Percentiles rank a stretch among this genome's conserved stretches.
Evolutionary conservation across 345 rosid species (phyloP).

Genomic region (Pugionium dolabratum): DNA sequence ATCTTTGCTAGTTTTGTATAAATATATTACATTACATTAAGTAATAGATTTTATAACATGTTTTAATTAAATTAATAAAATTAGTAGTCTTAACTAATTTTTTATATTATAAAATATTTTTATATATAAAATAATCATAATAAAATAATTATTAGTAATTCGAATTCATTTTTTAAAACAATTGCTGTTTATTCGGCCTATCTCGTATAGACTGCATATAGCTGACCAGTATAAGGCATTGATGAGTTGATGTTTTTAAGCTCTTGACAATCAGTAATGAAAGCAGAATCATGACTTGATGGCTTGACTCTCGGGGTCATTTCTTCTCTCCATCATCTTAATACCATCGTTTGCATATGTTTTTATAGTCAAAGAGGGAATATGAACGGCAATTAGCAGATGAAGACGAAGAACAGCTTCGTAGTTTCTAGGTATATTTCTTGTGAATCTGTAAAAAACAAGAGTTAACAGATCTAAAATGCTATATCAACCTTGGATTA

Average conservation of each 20-base stretch:
- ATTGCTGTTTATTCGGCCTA: no score
- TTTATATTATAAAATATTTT: no score
- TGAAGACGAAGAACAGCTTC: conserved; percentile 71
- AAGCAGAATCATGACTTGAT: conserved; percentile 9
- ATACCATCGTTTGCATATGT: conserved; percentile 3
- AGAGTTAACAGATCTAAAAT: background rate
- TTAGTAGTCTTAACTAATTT: no score
- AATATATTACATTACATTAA: no score
- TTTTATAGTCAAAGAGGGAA: conserved; percentile 69
- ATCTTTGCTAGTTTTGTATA: no score
- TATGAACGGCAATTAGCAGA: conserved; percentile 71
- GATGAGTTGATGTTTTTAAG: conserved; percentile 11
- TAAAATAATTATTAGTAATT: no score
- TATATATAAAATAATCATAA: no score
- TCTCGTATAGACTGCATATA: no score
- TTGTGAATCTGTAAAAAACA: background rate
- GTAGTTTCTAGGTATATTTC: conserved; percentile 71
- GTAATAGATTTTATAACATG: no score
- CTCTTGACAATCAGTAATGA: no score
- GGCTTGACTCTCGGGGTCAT: background rate
- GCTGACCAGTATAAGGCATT: background rate
- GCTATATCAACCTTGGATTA: conserved; percentile 4
- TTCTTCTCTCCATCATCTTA: background rate
- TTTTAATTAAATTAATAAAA: no score
- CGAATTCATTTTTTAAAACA: no score